Percentiles rank a stretch among this genome's conserved stretches.
phyloP scores from a whole-genome alignment of 768 basidiomycete species.

The Chalciporus piperatus region DNA sequence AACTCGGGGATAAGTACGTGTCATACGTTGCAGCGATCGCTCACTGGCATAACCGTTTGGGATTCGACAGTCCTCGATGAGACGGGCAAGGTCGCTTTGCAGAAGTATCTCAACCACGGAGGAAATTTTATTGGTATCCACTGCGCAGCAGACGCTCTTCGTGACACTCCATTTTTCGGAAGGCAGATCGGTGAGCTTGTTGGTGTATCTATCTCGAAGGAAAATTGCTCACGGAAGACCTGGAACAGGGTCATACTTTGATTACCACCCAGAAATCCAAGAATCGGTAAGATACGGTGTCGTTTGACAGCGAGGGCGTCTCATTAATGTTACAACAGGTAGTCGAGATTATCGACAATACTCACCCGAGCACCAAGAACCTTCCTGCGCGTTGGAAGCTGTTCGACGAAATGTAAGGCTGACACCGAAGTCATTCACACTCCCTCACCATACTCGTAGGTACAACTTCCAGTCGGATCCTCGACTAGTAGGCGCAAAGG shows the following conservation, averaged over 20 bases:
- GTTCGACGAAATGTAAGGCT: slow-evolving; percentile 56
- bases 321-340: slow-evolving; percentile 37
- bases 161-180: slow-evolving; percentile 55
- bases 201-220: not conserved
- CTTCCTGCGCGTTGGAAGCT: slow-evolving; percentile 53
- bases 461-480: slow-evolving; percentile 78
- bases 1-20: slow-evolving; percentile 65
- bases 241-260: slow-evolving; percentile 57
- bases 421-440: not conserved
- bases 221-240: not conserved
- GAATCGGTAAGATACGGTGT: slow-evolving; percentile 48
- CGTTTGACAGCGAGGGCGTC: not conserved
- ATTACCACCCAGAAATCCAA: slow-evolving; percentile 67
- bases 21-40: not conserved
- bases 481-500: slow-evolving; percentile 54
- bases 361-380: slow-evolving; percentile 61
- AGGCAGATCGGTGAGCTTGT: slow-evolving; percentile 49
- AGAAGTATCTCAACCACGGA: slow-evolving; percentile 61
- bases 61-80: slow-evolving; percentile 49
- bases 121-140: slow-evolving; percentile 74
- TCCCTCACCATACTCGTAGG: slow-evolving; percentile 32
- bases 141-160: slow-evolving; percentile 58
- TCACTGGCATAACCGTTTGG: not conserved
- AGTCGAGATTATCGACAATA: slow-evolving; percentile 51
- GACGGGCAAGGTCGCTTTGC: slow-evolving; percentile 56